Evolutionary conservation across 2,329 filamentous ascomycete genomes (phyloP).

Genomic region (Nemania sp.): DNA sequence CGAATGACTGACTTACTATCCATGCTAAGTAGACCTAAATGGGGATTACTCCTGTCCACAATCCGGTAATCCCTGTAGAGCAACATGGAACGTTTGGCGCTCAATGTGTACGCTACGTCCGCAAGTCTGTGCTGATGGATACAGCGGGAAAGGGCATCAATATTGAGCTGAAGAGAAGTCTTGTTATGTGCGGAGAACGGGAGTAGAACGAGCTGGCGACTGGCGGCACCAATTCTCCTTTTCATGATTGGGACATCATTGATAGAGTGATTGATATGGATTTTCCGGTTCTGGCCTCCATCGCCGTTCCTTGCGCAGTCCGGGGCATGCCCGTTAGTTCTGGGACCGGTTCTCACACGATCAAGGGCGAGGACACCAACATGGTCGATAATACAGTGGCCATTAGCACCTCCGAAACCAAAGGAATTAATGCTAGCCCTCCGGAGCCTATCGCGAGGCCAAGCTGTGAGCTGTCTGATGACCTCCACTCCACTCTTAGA

Average conservation of each 20-base stretch:
- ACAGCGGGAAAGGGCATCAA: neutral
- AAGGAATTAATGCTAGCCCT: constrained; percentile 37
- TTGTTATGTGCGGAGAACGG: constrained; percentile 8
- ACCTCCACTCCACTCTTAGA: constrained; percentile 22
- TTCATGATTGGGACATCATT: neutral
- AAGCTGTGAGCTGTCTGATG: constrained; percentile 21
- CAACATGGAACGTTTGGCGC: neutral
- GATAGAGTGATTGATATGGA: neutral
- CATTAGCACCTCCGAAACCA: constrained; percentile 39
- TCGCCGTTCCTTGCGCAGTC: too few relatives aligned
- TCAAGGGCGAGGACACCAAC: constrained; percentile 22
- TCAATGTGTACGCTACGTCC: constrained; percentile 1
- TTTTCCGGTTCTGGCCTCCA: too few relatives aligned
- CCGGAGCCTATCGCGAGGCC: constrained; percentile 26
- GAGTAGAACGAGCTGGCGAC: constrained; percentile 28
- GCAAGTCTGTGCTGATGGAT: neutral
- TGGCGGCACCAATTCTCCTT: constrained; percentile 12
- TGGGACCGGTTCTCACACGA: too few relatives aligned
- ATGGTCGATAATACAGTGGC: constrained; percentile 36
- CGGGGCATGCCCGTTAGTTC: too few relatives aligned
- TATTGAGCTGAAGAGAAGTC: neutral
- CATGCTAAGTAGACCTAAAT: neutral
- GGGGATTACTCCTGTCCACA: neutral
- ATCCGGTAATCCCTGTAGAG: neutral
- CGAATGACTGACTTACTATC: neutral